A percentile compares a stretch with the other conserved stretches of the same genome.
Evolutionary conservation across 2,329 filamentous ascomycete genomes (phyloP).

Genomic region (Penicillium sp.): DNA sequence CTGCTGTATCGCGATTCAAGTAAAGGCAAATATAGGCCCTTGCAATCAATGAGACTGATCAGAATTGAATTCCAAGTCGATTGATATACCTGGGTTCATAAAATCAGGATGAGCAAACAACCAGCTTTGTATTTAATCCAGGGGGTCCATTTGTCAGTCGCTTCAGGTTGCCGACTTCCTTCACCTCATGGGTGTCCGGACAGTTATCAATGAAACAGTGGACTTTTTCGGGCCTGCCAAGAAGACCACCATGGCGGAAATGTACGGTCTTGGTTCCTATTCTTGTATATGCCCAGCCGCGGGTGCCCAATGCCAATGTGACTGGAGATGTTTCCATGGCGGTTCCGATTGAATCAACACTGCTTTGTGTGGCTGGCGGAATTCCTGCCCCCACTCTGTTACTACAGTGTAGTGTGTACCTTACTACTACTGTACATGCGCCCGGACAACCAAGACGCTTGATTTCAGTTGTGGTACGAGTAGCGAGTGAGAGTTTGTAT

Average conservation of each 20-base stretch:
- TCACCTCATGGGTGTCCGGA: background rate
- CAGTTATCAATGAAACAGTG: background rate
- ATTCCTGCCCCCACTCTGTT: background rate
- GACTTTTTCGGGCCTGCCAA: constrained; percentile 3
- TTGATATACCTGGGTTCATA: background rate
- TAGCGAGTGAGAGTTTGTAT: background rate
- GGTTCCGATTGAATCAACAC: background rate
- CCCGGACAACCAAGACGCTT: background rate
- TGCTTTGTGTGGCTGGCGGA: background rate
- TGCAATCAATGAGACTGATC: background rate
- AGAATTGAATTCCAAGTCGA: background rate
- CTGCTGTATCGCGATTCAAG: background rate
- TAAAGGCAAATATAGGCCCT: background rate
- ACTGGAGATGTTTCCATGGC: background rate
- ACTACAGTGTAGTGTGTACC: background rate
- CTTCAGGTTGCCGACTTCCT: background rate
- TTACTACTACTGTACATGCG: background rate
- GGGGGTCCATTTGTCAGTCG: background rate
- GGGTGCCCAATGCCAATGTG: background rate
- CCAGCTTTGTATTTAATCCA: background rate
- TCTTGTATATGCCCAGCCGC: background rate
- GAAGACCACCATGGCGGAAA: background rate
- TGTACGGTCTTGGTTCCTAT: background rate
- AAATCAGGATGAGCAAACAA: background rate
- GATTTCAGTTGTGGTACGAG: background rate